These are phyloP conservation scores for Populus davidiana DNA, from an alignment of 345 rosid genomes.

Conservation along the genomic window DNA sequence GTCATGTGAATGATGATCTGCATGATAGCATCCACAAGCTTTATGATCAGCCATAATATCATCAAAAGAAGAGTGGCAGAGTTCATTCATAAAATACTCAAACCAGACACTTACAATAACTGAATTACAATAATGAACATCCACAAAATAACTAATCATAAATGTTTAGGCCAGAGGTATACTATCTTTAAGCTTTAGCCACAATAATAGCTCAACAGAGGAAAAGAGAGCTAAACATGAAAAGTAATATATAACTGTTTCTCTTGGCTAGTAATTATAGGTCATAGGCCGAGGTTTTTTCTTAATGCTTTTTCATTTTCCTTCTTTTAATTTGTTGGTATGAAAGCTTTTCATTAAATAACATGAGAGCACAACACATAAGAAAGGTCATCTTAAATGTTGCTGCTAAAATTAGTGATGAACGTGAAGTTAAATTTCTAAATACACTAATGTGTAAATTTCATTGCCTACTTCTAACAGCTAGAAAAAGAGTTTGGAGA, in stretches of 20 bases:
- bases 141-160: background rate
- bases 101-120: background rate
- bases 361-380: background rate
- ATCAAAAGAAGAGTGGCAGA: background rate
- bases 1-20: slow-evolving; percentile 84
- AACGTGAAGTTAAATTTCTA: background rate
- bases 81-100: background rate
- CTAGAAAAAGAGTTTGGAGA: background rate
- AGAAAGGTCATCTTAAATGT: background rate
- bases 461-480: background rate
- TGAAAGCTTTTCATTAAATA: background rate
- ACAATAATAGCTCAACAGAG: background rate
- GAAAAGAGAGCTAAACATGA: background rate
- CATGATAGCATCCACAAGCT: slow-evolving; percentile 9
- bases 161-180: background rate
- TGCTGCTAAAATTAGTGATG: background rate
- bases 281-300: background rate
- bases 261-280: background rate
- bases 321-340: background rate
- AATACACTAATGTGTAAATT: background rate
- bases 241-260: background rate
- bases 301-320: background rate
- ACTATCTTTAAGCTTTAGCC: background rate
- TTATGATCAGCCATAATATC: background rate
- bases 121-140: background rate